These are phyloP conservation scores for Talaromyces sp. DNA, from an alignment of 2,329 filamentous ascomycete genomes.

Conservation along the genomic window DNA sequence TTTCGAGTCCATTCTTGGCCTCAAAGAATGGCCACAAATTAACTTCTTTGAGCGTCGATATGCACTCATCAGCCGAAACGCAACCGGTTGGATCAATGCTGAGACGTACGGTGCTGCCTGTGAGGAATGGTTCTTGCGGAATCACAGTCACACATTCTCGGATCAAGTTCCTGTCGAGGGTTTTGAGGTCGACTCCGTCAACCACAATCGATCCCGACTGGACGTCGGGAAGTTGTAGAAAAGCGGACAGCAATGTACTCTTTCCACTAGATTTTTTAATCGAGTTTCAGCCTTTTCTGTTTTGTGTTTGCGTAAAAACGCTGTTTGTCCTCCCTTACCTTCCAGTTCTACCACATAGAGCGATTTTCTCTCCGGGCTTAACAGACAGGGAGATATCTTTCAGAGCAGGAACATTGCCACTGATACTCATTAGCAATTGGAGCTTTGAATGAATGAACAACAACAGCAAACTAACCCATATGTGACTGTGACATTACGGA, in stretches of 20 bases:
- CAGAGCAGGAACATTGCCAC: background rate
- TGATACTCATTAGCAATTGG: too few species aligned
- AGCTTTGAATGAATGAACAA: too few species aligned
- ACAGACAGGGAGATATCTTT: slow-evolving; percentile 40
- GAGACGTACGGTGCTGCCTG: too few species aligned
- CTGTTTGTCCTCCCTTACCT: too few species aligned
- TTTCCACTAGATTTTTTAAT: too few species aligned
- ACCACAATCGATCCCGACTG: slow-evolving; percentile 33
- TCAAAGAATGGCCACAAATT: too few species aligned
- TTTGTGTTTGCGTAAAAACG: too few species aligned
- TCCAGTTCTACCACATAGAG: slow-evolving; percentile 37
- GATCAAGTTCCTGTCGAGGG: slow-evolving; percentile 33
- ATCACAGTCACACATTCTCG: slow-evolving; percentile 39
- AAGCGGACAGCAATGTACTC: slow-evolving; percentile 35
- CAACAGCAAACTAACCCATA: slow-evolving; percentile 29
- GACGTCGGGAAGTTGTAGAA: slow-evolving; percentile 40
- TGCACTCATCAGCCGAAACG: slow-evolving; percentile 28
- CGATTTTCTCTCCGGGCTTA: slow-evolving; percentile 35
- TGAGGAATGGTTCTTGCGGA: slow-evolving; percentile 41
- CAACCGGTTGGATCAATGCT: too few species aligned
- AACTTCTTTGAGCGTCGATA: too few species aligned
- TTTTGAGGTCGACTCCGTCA: slow-evolving; percentile 39
- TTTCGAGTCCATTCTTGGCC: background rate
- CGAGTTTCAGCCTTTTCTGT: too few species aligned
- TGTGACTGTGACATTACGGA: slow-evolving; percentile 39